These are phyloP conservation scores for Helicostylum pulchrum DNA, from an alignment of 192 early-diverging fungal genomes.

Conservation along the genomic window DNA sequence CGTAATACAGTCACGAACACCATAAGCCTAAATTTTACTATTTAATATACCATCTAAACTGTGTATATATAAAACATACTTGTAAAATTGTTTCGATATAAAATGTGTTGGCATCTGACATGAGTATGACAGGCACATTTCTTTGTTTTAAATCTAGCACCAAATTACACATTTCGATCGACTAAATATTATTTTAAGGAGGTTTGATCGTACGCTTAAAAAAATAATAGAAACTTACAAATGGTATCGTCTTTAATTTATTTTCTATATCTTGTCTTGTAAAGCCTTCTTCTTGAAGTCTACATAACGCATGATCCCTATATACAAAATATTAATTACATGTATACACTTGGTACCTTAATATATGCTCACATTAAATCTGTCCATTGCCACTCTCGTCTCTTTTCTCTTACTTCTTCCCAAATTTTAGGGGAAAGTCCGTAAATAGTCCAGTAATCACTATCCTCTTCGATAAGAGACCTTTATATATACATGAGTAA, in stretches of 20 bases:
- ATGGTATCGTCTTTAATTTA: conserved; percentile 35
- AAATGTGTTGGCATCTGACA: conserved; percentile 63
- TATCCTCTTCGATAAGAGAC: conserved; percentile 63
- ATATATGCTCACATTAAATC: conserved; percentile 54
- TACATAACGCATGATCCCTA: conserved; percentile 31
- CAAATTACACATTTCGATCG: conserved; percentile 43
- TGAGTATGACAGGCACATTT: conserved; percentile 48
- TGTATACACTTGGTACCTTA: neutral
- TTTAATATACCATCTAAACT: neutral
- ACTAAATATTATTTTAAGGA: conserved; percentile 26
- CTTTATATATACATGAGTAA: conserved; percentile 25
- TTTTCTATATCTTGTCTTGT: conserved; percentile 31
- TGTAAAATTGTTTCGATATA: conserved; percentile 59
- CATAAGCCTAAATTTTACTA: conserved; percentile 38
- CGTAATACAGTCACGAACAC: conserved; percentile 41
- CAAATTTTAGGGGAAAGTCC: conserved; percentile 34
- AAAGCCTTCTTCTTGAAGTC: conserved; percentile 39
- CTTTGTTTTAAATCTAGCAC: conserved; percentile 41
- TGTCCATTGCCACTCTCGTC: conserved; percentile 51
- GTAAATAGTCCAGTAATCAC: conserved; percentile 48
- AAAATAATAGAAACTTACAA: conserved; percentile 29
- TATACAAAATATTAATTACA: conserved; percentile 8
- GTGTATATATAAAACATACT: conserved; percentile 31
- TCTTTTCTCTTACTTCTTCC: conserved; percentile 27
- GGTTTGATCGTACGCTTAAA: neutral